Evolutionary conservation across 1,284 basidiomycete genomes (phyloP), one percentile per base, ranked within the genome.

Genomic region (Boletus sp.): DNA sequence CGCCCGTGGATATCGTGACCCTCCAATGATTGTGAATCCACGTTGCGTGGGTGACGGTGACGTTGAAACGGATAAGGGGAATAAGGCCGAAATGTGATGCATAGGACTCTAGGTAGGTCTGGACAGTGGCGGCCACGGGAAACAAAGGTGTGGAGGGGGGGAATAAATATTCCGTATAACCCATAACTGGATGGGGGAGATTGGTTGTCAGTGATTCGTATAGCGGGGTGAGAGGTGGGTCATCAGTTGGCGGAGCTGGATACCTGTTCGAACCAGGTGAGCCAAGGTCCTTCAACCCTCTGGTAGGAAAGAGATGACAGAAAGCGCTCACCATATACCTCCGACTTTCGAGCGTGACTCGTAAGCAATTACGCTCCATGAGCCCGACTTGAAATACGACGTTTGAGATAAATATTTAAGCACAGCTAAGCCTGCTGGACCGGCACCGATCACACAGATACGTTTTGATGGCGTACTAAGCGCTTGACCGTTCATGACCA

Each of bases 171-270:
- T 75, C 75, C 1, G 74, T 70, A 53, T 72, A 89, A 9, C 75
- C 76, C 88, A 91, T 90, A 38, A 82, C 52, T 0, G 83, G 83
- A 56, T 90, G 84, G 0, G 88, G 84, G 3, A 90, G 62, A 57
- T 90, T 91, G 1, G 88, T 83, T 17, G 81, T 82, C 16, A 91
- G 69, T 1, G 83, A 82, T 55, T 90, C 84, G 57, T 91, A 90
- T 16, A 88, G 56, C 0, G 88, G 79, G 0, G 85, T 83, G 14
- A 74, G 59, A 1, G 87, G 86, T 7, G 76, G 81, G 29, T 78
- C 62, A 14, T 68, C 71, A 27, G 66, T 62, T 2, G 78, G 71
- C 23, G 72, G 66, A 13, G 77, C 76, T 20, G 84, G 80, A 27
- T 77, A 63, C 82, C 84, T 85, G 27, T 50, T 46, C 32, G 49